phyloP scores from a whole-genome alignment of 1,139 yeast species.

The Suhomyces panamericanus region DNA sequence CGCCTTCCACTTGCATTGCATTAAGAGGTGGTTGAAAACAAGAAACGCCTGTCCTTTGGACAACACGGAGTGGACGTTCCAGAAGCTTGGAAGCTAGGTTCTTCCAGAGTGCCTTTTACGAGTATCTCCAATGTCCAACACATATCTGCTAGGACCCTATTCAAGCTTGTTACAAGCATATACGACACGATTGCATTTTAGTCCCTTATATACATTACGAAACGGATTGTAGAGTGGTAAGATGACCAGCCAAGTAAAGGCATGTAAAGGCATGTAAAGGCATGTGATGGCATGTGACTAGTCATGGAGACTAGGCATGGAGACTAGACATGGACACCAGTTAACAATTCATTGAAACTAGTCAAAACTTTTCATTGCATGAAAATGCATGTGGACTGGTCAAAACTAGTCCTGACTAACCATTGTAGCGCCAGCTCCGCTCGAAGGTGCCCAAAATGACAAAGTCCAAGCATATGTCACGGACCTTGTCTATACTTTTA shows the following conservation, averaged over 20 bases:
- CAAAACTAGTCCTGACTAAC: neutral
- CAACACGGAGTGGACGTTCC: constrained; percentile 90
- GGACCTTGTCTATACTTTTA: constrained; percentile 21
- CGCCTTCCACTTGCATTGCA: constrained; percentile 94
- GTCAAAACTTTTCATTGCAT: no score
- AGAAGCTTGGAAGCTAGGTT: constrained; percentile 60
- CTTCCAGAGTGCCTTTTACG: no score
- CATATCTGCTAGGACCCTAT: neutral
- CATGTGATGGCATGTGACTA: no score
- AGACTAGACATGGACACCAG: no score
- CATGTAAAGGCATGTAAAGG: no score
- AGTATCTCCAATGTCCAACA: neutral
- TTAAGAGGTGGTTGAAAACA: constrained; percentile 94
- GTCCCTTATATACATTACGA: constrained; percentile 1
- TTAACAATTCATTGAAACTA: no score
- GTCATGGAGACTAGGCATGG: no score
- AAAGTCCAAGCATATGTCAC: constrained; percentile 29
- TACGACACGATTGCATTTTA: constrained; percentile 4
- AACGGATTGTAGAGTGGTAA: no score
- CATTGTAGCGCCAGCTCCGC: constrained; percentile 30
- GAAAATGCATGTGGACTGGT: neutral
- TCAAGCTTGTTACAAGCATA: neutral
- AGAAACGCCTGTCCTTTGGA: constrained; percentile 97
- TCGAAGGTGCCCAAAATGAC: constrained; percentile 42
- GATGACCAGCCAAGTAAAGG: no score